phyloP scores from a whole-genome alignment of 768 basidiomycete genomes.

The Phanerochaete carnosa region DNA sequence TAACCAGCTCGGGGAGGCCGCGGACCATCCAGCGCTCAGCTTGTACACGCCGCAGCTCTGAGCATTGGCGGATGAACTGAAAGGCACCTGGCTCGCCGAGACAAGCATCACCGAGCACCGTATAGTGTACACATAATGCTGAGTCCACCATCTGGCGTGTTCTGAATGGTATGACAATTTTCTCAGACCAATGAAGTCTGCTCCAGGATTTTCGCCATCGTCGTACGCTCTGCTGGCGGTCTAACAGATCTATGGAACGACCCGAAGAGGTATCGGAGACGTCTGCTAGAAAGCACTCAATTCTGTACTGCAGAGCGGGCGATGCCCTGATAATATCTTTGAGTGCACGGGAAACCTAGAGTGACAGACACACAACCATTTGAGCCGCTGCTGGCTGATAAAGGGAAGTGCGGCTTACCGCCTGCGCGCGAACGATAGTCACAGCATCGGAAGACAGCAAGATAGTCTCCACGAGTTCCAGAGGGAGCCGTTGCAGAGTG shows the following conservation, averaged over 20 bases:
- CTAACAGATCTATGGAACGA: background rate
- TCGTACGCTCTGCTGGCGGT: background rate
- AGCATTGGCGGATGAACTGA: background rate
- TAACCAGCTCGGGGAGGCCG: background rate
- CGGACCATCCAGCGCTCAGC: background rate
- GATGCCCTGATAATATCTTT: background rate
- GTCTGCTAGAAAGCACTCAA: background rate
- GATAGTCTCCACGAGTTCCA: background rate
- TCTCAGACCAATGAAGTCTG: background rate
- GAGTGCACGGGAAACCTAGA: background rate
- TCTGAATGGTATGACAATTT: background rate
- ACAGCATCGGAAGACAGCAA: background rate
- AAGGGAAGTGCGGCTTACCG: background rate
- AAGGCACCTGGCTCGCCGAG: background rate
- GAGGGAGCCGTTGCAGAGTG: background rate
- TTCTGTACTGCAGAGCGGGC: background rate
- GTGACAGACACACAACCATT: background rate
- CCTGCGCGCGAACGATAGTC: background rate
- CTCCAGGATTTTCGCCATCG: background rate
- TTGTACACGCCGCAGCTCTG: background rate
- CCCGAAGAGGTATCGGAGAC: background rate
- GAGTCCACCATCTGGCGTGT: background rate
- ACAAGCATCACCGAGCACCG: background rate
- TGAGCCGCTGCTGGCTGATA: no score
- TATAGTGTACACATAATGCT: background rate